These are phyloP conservation scores for Gossypium davidsonii DNA, from an alignment of 441 rosid species.

Conservation along the genomic window DNA sequence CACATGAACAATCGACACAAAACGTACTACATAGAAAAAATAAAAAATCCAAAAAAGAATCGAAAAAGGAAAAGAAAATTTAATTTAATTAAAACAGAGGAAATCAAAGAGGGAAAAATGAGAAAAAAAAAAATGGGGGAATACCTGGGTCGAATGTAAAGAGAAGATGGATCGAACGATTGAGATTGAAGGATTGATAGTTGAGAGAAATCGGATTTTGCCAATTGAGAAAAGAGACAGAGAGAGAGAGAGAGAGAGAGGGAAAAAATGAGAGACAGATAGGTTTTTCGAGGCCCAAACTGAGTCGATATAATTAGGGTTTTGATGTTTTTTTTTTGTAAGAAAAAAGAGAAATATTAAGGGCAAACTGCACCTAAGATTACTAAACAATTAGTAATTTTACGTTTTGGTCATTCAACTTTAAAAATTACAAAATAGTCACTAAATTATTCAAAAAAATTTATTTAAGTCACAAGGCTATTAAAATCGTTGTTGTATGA, in stretches of 20 bases:
- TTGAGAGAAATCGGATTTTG: background rate
- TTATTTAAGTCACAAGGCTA: too few relatives aligned
- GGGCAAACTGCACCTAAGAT: too few relatives aligned
- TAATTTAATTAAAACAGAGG: too few relatives aligned
- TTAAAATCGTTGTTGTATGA: too few relatives aligned
- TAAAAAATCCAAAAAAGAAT: background rate
- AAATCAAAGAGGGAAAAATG: background rate
- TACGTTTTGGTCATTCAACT: too few relatives aligned
- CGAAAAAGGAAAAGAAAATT: background rate
- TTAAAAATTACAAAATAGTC: too few relatives aligned
- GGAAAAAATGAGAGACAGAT: background rate
- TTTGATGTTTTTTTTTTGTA: constrained; percentile 20
- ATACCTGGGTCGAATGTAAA: constrained; percentile 13
- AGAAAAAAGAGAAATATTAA: background rate
- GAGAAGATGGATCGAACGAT: constrained; percentile 15
- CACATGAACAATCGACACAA: background rate
- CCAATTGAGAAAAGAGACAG: background rate
- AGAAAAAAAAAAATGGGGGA: background rate
- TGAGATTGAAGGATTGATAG: constrained; percentile 14
- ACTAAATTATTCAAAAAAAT: too few relatives aligned
- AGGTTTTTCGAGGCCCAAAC: constrained; percentile 41
- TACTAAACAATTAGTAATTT: too few relatives aligned
- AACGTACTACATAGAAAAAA: background rate
- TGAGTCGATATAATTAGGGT: constrained; percentile 37
- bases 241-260: constrained; percentile 4